These are phyloP conservation scores for Fusarium paranaense DNA, from an alignment of 2,329 filamentous ascomycete species.

Conservation along the genomic window DNA sequence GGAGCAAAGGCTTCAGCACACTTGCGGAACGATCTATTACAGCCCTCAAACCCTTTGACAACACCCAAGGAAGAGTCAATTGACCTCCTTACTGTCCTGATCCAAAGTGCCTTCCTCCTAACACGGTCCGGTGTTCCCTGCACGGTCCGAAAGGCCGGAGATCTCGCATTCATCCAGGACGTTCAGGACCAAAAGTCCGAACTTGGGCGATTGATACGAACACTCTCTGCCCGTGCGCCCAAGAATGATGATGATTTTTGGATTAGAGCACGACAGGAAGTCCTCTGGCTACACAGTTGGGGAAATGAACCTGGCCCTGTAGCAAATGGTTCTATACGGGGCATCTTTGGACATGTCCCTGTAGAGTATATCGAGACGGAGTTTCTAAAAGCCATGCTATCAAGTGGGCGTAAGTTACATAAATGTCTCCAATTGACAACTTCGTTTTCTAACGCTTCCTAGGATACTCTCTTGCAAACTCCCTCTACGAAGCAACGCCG, in stretches of 20 bases:
- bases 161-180: slow-evolving; percentile 73
- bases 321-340: slow-evolving; percentile 62
- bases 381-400: slow-evolving; percentile 75
- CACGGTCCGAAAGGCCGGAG: slow-evolving; percentile 66
- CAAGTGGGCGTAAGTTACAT: slow-evolving; percentile 65
- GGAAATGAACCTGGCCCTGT: slow-evolving; percentile 57
- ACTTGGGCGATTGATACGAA: slow-evolving; percentile 68
- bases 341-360: slow-evolving; percentile 71
- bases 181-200: slow-evolving; percentile 72
- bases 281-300: slow-evolving; percentile 82
- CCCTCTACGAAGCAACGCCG: slow-evolving; percentile 67
- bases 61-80: slow-evolving; percentile 66
- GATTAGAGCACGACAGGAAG: slow-evolving; percentile 69
- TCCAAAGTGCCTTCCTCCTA: slow-evolving; percentile 70
- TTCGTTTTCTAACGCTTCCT: slow-evolving; percentile 16
- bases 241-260: slow-evolving; percentile 74
- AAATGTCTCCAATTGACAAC: too few species aligned
- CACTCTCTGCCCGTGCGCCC: slow-evolving; percentile 60
- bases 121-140: slow-evolving; percentile 63
- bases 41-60: slow-evolving; percentile 73
- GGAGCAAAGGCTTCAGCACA: slow-evolving; percentile 44
- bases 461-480: slow-evolving; percentile 73
- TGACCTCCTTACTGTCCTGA: slow-evolving; percentile 71
- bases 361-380: slow-evolving; percentile 75
- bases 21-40: slow-evolving; percentile 62